phyloP scores from a whole-genome alignment of 2,329 filamentous ascomycete species.

The Lecanicillium sp. region DNA sequence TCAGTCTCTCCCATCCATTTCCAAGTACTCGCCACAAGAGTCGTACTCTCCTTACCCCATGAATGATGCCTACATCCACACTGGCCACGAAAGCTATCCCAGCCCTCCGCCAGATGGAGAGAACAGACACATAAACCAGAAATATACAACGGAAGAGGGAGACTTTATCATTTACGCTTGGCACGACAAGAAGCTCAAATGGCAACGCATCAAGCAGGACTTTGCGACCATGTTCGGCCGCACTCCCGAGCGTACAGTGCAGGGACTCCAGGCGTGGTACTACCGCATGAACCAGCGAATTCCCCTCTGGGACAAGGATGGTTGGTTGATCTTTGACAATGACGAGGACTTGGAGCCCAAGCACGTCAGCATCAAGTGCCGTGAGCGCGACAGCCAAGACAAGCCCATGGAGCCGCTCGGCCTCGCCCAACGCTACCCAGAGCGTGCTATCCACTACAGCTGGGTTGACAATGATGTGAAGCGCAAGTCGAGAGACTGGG shows the following conservation, averaged over 20 bases:
- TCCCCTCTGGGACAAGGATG: constrained; percentile 30
- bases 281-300: constrained; percentile 35
- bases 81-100: constrained; percentile 21
- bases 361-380: constrained; percentile 29
- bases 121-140: constrained; percentile 32
- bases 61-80: constrained; percentile 16
- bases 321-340: constrained; percentile 30
- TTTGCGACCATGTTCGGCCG: constrained; percentile 29
- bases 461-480: constrained; percentile 35
- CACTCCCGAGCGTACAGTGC: constrained; percentile 28
- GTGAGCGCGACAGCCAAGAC: constrained; percentile 27
- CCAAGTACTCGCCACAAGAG: constrained; percentile 15
- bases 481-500: constrained; percentile 27
- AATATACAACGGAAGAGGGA: constrained; percentile 34
- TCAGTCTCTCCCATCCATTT: constrained; percentile 16
- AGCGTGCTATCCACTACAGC: constrained; percentile 34
- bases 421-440: constrained; percentile 35
- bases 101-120: constrained; percentile 28
- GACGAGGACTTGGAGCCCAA: constrained; percentile 29
- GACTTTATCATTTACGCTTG: constrained; percentile 36
- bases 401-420: constrained; percentile 28
- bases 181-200: constrained; percentile 34
- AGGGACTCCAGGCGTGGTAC: constrained; percentile 34
- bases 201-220: constrained; percentile 30
- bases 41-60: constrained; percentile 15